Conservation (phyloP, 495 filamentous ascomycete genomes). For the Aspergillus olivimuriae region DNA sequence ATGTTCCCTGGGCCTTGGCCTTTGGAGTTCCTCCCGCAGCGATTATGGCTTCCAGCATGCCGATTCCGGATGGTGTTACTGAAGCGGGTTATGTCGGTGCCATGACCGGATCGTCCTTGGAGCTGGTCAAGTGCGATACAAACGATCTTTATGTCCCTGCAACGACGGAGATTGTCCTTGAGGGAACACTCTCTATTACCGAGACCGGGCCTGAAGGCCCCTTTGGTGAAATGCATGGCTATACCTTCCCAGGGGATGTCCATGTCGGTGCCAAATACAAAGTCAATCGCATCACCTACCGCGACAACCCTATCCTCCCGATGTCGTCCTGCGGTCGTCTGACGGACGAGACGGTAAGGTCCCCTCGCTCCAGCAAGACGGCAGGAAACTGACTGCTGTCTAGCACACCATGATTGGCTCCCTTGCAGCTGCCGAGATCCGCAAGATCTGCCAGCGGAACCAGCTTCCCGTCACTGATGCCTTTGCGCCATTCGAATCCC, state of each 20-base stretch:
- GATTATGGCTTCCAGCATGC: slow-evolving; percentile 35
- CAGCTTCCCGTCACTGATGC: slow-evolving; percentile 31
- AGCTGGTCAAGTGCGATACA: slow-evolving; percentile 38
- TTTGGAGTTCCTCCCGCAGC: slow-evolving; percentile 37
- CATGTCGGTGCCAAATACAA: slow-evolving; percentile 24
- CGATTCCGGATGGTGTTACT: slow-evolving; percentile 28
- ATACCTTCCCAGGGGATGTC: slow-evolving; percentile 27
- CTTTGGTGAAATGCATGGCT: slow-evolving; percentile 34
- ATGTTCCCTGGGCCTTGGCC: slow-evolving; percentile 30
- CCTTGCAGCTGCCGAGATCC: slow-evolving; percentile 33
- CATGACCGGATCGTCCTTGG: slow-evolving; percentile 26
- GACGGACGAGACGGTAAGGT: slow-evolving; percentile 30
- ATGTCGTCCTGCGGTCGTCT: slow-evolving; percentile 27
- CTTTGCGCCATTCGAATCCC: slow-evolving; percentile 34
- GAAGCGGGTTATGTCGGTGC: slow-evolving; percentile 35
- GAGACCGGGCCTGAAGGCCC: slow-evolving; percentile 31
- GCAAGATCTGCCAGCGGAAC: slow-evolving; percentile 27
- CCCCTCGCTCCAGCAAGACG: neutral
- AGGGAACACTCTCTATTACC: slow-evolving; percentile 30
- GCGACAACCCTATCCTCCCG: slow-evolving; percentile 32
- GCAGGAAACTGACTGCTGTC: neutral
- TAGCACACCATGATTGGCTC: slow-evolving; percentile 34
- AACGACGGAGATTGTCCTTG: slow-evolving; percentile 33
- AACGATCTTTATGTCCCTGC: slow-evolving; percentile 35
- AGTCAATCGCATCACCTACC: slow-evolving; percentile 37